Evolutionary conservation across 768 basidiomycete genomes (phyloP), one percentile per base, ranked within the genome.

Genomic region (Tephrocybe sp.): DNA sequence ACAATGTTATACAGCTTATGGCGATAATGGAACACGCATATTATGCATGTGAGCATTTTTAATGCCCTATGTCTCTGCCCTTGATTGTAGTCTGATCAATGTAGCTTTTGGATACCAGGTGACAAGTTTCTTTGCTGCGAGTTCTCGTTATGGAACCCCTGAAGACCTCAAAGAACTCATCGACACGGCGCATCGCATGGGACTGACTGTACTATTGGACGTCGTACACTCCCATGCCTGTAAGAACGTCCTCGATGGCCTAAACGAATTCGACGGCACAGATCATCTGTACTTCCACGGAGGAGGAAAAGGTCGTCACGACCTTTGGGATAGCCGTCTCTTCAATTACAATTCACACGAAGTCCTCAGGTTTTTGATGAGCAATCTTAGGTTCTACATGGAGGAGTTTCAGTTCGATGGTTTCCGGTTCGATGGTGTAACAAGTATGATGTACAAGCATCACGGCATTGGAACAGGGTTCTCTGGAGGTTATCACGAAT

Each of bases 391-490:
- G 17, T 99, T 86, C 76, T 99, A 86, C 75, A 83, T 98, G 69
- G 96, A 99, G 52, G 89, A 92, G 63, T 99, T 89, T 70, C 81
- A 80, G 59, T 98, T 99, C 66, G 97, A 98, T 61, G 97, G 97
- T 10, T 99, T 98, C 82, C 76, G 97, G 38, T 99, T 99, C 65
- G 97, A 99, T 59, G 97, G 97, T 22, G 97, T 99, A 42, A 99
- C 97, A 3, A 95, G 92, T 64, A 98, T 98, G 96, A 95, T 99
- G 92, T 99, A 98, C 71, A 72, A 82, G 45, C 97, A 99, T 64
- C 97, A 98, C 68, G 97, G 97, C 9, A 98, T 98, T 60, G 96
- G 96, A 13, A 82, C 94, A 7, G 97, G 96, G 14, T 99, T 99
- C 72, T 96, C 93, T 36, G 95, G 96, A 22, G 95, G 92, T 11